Percentiles rank a stretch among this genome's conserved stretches.
These are phyloP conservation scores for Juncus inflexus DNA, from an alignment of 176 grass and related monocot genomes.

Conservation along the genomic window DNA sequence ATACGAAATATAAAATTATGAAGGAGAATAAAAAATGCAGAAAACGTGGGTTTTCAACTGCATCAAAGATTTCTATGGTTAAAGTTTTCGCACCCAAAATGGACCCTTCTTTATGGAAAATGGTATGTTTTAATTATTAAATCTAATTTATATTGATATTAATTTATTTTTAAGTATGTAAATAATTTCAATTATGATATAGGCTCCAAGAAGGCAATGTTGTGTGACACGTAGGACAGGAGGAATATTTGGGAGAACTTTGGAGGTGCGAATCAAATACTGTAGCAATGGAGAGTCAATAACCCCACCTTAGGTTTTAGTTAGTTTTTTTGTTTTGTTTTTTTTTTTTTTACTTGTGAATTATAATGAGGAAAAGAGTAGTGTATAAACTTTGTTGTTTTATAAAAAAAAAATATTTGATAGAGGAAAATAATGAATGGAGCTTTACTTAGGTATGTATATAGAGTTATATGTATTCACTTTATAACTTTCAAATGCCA, in stretches of 20 bases:
- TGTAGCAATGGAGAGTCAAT: neutral
- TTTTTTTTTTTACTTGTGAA: no score
- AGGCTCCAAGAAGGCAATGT: slow-evolving; percentile 28
- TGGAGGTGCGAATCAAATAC: slow-evolving; percentile 27
- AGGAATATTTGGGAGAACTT: slow-evolving; percentile 10
- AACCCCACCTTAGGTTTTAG: neutral
- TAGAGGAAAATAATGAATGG: no score
- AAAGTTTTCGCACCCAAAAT: neutral
- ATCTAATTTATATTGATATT: no score
- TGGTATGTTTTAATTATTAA: neutral
- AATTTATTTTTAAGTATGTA: neutral
- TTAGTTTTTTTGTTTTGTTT: no score
- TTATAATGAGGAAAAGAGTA: no score
- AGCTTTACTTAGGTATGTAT: no score
- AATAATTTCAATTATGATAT: neutral
- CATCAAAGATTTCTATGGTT: neutral
- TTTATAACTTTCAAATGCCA: no score
- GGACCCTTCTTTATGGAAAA: slow-evolving; percentile 4
- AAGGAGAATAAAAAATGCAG: neutral
- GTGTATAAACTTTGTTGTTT: no score
- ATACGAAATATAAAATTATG: neutral
- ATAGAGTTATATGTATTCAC: no score
- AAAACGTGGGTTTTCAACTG: neutral
- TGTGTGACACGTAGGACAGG: neutral
- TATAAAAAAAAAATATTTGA: no score